Base-by-base conservation (phyloP, 108 stramenopile genomes). In the Cyclotella sp. region DNA sequence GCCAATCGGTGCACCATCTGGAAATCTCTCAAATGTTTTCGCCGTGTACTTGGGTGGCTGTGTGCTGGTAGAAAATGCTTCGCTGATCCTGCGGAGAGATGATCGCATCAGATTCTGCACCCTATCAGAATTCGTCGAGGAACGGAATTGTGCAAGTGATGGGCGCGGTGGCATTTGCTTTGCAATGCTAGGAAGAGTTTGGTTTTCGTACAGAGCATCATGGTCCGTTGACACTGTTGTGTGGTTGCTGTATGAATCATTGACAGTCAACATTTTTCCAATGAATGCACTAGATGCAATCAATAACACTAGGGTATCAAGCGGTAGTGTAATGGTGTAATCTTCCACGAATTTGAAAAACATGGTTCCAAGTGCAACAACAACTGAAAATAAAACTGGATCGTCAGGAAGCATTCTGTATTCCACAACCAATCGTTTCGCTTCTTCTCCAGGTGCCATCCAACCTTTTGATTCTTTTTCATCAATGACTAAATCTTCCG, bases 1-100 rank as follows among this genome's bases (percentile, higher is more conserved):
- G 24, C 91, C 90, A 43, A 92, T 53, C n/a, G 79, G 73, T 19
- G 91, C 89, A 12, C 92, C 92, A 18, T 73, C 65, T 12, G 93
- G 93, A 42, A 93, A 91, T 59, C 64, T 58, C 3, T 49, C 42
- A 58, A 83, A 72, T 0, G 82, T 83, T 44, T 51, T 59, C 3
- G 61, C 64, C 11, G 61, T 16, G 34, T 68, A 54, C 21, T 71
- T 62, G 8, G 30, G 30, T 52, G 39, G 45, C 1, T 46, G 45
- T 39, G 15, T 60, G 40, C 15, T 28, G 3, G 24, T 43, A 27
- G 28, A 14, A 39, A n/a, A 27, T 29, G 42, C 54, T 29, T 54
- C 43, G 18, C 49, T 49, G 47, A 67, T 13, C 18, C 60, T 70
- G 22, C 47, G 34, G 13, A 79, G 39, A 26, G 66, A 68, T 34